phyloP scores from a whole-genome alignment of 2,329 filamentous ascomycete genomes.

The Apiospora koreana region DNA sequence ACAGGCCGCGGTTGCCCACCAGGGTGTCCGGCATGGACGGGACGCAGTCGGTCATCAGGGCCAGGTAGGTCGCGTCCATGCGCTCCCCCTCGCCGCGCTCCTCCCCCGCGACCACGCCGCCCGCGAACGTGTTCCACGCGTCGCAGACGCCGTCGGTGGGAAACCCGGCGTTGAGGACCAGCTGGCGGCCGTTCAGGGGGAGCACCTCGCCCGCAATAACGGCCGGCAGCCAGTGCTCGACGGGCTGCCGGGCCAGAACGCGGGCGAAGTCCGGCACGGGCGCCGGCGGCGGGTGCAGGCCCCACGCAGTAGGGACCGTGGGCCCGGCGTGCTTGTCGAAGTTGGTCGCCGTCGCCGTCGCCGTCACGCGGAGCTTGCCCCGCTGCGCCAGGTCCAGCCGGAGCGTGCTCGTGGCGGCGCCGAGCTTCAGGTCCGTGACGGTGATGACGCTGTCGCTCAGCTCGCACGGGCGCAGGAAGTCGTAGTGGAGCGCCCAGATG shows the following conservation, averaged over 20 bases:
- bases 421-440: constrained; percentile 17
- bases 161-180: constrained; percentile 19
- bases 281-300: constrained; percentile 15
- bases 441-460: constrained; percentile 15
- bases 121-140: constrained; percentile 20
- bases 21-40: constrained; percentile 26
- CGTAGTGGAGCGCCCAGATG: constrained; percentile 23
- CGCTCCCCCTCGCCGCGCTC: no score
- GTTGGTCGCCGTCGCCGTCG: constrained; percentile 19
- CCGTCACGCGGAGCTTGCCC: constrained; percentile 16
- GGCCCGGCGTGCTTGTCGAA: constrained; percentile 21
- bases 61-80: constrained; percentile 19
- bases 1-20: constrained; percentile 18
- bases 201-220: constrained; percentile 19
- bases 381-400: constrained; percentile 20
- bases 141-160: constrained; percentile 18
- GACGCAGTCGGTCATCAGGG: constrained; percentile 22
- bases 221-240: constrained; percentile 21
- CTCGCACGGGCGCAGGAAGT: constrained; percentile 22
- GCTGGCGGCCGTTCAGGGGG: constrained; percentile 17
- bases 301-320: constrained; percentile 14
- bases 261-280: constrained; percentile 19
- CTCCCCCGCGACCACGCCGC: no score
- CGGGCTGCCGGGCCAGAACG: constrained; percentile 16
- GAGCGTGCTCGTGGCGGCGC: constrained; percentile 17